Evolutionary conservation across 2,329 filamentous ascomycete genomes (phyloP).

Genomic region (Xylariaceae sp.): DNA sequence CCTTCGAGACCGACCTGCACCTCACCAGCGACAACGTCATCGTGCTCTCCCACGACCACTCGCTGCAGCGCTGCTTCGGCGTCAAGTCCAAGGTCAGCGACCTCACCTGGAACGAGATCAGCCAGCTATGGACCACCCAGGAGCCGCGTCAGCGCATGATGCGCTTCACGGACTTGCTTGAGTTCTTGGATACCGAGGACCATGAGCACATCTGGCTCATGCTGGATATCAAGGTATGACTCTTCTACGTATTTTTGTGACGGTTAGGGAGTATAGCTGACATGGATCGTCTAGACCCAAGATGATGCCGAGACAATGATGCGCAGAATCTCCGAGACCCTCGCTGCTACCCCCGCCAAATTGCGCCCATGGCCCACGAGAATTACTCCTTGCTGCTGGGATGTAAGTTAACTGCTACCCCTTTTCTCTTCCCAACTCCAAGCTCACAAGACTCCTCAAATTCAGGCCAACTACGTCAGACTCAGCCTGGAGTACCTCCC

Average conservation of each 20-base stretch:
- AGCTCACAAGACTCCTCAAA: background rate
- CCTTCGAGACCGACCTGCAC: slow-evolving; percentile 84
- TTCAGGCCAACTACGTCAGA: slow-evolving; percentile 60
- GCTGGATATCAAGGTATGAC: slow-evolving; percentile 75
- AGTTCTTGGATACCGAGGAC: slow-evolving; percentile 61
- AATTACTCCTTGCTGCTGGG: slow-evolving; percentile 79
- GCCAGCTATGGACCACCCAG: slow-evolving; percentile 49
- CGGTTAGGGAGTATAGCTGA: background rate
- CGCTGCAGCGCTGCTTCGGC: slow-evolving; percentile 77
- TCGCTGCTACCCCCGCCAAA: slow-evolving; percentile 47
- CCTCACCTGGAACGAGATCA: slow-evolving; percentile 63
- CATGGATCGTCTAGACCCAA: slow-evolving; percentile 47
- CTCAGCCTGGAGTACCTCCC: slow-evolving; percentile 59
- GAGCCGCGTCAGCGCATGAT: slow-evolving; percentile 69
- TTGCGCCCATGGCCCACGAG: slow-evolving; percentile 62
- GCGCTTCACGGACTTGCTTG: slow-evolving; percentile 66
- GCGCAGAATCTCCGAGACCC: slow-evolving; percentile 57
- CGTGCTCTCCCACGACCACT: slow-evolving; percentile 77
- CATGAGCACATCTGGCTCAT: slow-evolving; percentile 70
- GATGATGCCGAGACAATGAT: slow-evolving; percentile 69
- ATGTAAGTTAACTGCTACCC: slow-evolving; percentile 40
- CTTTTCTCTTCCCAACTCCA: background rate
- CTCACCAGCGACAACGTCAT: slow-evolving; percentile 77
- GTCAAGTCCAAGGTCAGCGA: slow-evolving; percentile 66
- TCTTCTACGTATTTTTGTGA: background rate